Percentiles rank a stretch among this genome's conserved stretches.
Evolutionary conservation across 2,329 filamentous ascomycete species (phyloP).

Genomic region (Cladosporium sp.): DNA sequence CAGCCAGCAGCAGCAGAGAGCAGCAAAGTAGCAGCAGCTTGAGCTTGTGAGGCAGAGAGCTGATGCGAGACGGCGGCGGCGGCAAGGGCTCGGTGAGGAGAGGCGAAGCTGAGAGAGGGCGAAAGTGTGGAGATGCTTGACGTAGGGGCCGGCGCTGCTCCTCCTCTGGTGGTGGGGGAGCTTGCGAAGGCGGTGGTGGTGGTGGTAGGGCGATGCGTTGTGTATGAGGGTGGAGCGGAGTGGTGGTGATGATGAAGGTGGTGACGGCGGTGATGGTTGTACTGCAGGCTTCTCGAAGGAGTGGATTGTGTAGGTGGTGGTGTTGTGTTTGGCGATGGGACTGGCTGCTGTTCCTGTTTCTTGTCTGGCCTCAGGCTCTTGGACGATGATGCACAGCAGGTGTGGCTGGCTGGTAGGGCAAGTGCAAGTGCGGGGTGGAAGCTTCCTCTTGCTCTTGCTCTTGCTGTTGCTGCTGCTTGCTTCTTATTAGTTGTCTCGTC

Average conservation of each 20-base stretch:
- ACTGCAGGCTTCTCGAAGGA: conserved; percentile 4
- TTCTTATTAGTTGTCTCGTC: not conserved
- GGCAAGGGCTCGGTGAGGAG: not conserved
- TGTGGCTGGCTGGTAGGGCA: not conserved
- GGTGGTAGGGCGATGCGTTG: not conserved
- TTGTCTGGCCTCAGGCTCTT: not conserved
- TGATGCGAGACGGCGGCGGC: not conserved
- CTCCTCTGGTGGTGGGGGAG: not conserved
- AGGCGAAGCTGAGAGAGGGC: not conserved
- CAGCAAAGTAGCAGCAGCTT: not conserved
- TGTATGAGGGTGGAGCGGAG: not conserved
- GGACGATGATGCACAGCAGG: not conserved
- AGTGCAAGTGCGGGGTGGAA: not conserved
- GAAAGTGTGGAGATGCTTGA: conserved; percentile 19
- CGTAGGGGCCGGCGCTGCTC: not conserved
- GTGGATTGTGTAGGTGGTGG: not conserved
- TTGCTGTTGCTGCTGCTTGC: not conserved
- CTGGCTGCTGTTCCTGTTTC: not conserved
- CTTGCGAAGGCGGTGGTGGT: not conserved
- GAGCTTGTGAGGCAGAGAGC: not conserved
- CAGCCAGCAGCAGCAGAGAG: not conserved
- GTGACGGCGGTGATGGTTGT: not conserved
- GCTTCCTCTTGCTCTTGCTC: not conserved
- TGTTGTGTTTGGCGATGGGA: not conserved
- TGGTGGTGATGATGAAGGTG: not conserved